Percentiles rank a stretch among this genome's conserved stretches.
Conservation (phyloP, 129 eudicot genomes). For the Chrysanthemum lavandulifolium region DNA sequence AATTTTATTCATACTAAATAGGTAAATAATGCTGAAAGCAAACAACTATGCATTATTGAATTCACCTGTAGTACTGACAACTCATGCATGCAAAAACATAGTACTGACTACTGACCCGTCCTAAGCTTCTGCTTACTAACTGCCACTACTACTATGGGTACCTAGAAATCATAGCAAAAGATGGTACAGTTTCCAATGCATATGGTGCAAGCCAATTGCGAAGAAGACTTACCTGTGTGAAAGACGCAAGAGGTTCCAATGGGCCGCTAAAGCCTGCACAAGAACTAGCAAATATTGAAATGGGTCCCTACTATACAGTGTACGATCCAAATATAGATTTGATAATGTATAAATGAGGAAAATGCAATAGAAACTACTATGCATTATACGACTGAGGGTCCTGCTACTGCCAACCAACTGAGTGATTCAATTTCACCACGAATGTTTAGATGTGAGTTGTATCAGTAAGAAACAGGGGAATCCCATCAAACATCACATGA, state of each 20-base stretch:
- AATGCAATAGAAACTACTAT: no score
- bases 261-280: not conserved
- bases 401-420: no score
- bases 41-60: conserved; percentile 20
- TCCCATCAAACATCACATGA: conserved; percentile 25
- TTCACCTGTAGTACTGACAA: conserved; percentile 15
- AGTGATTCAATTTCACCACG: conserved; percentile 3
- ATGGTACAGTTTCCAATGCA: conserved; percentile 1
- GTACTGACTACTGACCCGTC: conserved; percentile 28
- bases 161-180: not conserved
- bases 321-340: not conserved
- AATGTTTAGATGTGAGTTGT: conserved; percentile 9
- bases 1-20: not conserved
- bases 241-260: not conserved
- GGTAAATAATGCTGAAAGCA: conserved; percentile 21
- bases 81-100: conserved; percentile 28
- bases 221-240: conserved; percentile 8
- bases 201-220: conserved; percentile 13
- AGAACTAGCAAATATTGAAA: not conserved
- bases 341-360: no score
- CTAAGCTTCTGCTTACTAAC: not conserved
- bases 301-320: conserved; percentile 25
- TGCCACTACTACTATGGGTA: not conserved
- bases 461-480: conserved; percentile 19
- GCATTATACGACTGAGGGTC: no score